These are phyloP conservation scores for Truncatella angustata DNA, from an alignment of 2,329 filamentous ascomycete species.

Conservation along the genomic window DNA sequence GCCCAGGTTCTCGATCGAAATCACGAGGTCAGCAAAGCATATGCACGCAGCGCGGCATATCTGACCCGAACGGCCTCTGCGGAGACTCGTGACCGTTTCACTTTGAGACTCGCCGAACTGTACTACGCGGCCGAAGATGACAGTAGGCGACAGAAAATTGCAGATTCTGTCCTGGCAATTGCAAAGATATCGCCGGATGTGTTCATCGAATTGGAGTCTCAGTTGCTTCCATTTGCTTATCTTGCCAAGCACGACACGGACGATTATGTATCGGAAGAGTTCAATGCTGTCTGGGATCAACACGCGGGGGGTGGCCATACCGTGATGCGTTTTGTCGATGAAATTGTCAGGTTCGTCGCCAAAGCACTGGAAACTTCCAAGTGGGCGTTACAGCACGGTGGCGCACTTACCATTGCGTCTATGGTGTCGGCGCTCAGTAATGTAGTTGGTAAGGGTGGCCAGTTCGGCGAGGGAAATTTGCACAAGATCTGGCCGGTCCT, in stretches of 20 bases:
- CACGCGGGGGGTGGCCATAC: conserved; percentile 83
- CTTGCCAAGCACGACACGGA: conserved; percentile 83
- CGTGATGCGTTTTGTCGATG: conserved; percentile 77
- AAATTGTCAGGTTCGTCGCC: conserved; percentile 71
- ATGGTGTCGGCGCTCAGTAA: conserved; percentile 64
- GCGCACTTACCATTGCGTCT: conserved; percentile 76
- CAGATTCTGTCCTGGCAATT: conserved; percentile 79
- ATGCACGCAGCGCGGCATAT: conserved; percentile 84
- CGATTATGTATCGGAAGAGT: conserved; percentile 75
- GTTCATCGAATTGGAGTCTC: conserved; percentile 73
- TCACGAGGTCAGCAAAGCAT: conserved; percentile 87
- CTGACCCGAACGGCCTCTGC: conserved; percentile 62
- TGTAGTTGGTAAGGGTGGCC: conserved; percentile 54
- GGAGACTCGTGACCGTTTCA: conserved; percentile 49
- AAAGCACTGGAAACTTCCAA: conserved; percentile 73
- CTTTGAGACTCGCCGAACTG: conserved; percentile 56
- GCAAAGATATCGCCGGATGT: conserved; percentile 87
- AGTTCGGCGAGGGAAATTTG: conserved; percentile 60
- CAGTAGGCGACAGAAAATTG: conserved; percentile 68
- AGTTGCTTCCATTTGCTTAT: conserved; percentile 83
- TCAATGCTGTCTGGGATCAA: conserved; percentile 83
- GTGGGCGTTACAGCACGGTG: conserved; percentile 89
- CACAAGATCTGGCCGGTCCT: conserved; percentile 76
- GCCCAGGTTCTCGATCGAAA: conserved; percentile 88
- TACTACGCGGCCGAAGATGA: conserved; percentile 85